Evolutionary conservation across 164 flowering plant genomes (phyloP).

Genomic region (Dillenia turbinata): DNA sequence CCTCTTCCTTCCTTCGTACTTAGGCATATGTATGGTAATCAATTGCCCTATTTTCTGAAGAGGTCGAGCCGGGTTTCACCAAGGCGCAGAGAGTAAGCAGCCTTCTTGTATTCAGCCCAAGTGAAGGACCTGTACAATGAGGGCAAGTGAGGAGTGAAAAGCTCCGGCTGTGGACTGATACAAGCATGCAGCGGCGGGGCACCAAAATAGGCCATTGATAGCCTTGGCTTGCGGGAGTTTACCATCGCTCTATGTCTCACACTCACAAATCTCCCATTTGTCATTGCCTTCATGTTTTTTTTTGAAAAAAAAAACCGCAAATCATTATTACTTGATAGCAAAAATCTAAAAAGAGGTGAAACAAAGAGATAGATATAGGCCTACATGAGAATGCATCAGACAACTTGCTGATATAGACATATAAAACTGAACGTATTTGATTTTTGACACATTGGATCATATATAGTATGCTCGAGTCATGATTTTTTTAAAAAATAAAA

Average conservation of each 20-base stretch:
- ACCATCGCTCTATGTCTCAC: conserved; percentile 42
- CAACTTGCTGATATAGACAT: too few species aligned
- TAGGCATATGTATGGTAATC: too few species aligned
- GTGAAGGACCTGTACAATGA: conserved; percentile 34
- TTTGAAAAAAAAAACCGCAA: background rate
- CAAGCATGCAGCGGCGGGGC: conserved; percentile 29
- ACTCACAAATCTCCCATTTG: conserved; percentile 46
- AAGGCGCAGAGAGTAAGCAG: conserved; percentile 25
- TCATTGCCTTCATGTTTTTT: conserved; percentile 36
- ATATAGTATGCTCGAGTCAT: too few species aligned
- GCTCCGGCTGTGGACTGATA: conserved; percentile 18
- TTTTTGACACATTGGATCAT: too few species aligned
- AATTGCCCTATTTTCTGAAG: conserved; percentile 9
- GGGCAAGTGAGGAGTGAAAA: conserved; percentile 16
- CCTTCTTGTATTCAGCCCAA: conserved; percentile 50
- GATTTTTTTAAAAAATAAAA: too few species aligned
- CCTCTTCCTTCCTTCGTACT: too few species aligned
- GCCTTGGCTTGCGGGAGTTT: conserved; percentile 18
- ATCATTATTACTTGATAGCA: background rate
- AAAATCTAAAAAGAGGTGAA: too few species aligned
- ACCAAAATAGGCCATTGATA: conserved; percentile 37
- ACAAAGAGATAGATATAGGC: too few species aligned
- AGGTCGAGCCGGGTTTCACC: conserved; percentile 31
- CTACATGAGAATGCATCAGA: too few species aligned
- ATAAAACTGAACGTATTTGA: too few species aligned